Percentiles rank a stretch among this genome's conserved stretches.
phyloP scores from a whole-genome alignment of 768 basidiomycete species.

The Crassisporium funariophilum region DNA sequence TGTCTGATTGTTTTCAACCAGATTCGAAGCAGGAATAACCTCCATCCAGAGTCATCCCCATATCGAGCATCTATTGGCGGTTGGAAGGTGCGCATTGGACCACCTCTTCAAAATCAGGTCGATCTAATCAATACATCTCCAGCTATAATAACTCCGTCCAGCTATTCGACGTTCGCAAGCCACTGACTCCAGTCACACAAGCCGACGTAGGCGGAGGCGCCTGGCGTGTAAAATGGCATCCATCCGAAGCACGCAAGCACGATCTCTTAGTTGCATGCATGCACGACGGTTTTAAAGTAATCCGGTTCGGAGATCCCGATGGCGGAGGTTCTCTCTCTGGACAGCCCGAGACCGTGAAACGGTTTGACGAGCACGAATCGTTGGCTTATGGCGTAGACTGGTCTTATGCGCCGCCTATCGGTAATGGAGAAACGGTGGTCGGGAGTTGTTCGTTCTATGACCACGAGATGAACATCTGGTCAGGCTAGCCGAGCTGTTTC shows the following conservation, averaged over 20 bases:
- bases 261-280: constrained; percentile 95
- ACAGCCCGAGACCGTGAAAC: constrained; percentile 44
- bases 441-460: constrained; percentile 98
- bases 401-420: constrained; percentile 48
- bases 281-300: constrained; percentile 95
- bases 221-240: constrained; percentile 98
- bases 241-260: constrained; percentile 57
- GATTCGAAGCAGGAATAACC: constrained; percentile 93
- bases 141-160: constrained; percentile 86
- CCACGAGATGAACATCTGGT: constrained; percentile 81
- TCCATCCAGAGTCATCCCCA: constrained; percentile 84
- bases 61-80: constrained; percentile 79
- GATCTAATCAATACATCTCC: not conserved
- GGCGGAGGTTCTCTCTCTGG: constrained; percentile 20
- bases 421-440: constrained; percentile 51
- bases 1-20: constrained; percentile 28
- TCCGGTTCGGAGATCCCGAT: constrained; percentile 43
- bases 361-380: constrained; percentile 77
- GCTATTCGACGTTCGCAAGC: constrained; percentile 81
- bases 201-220: constrained; percentile 86
- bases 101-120: not conserved
- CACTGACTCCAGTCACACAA: constrained; percentile 52
- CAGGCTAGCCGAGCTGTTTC: constrained; percentile 42
- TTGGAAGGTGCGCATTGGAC: constrained; percentile 70
- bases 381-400: constrained; percentile 95